phyloP scores from a whole-genome alignment of 768 basidiomycete species.

The Boletus rex-veris region DNA sequence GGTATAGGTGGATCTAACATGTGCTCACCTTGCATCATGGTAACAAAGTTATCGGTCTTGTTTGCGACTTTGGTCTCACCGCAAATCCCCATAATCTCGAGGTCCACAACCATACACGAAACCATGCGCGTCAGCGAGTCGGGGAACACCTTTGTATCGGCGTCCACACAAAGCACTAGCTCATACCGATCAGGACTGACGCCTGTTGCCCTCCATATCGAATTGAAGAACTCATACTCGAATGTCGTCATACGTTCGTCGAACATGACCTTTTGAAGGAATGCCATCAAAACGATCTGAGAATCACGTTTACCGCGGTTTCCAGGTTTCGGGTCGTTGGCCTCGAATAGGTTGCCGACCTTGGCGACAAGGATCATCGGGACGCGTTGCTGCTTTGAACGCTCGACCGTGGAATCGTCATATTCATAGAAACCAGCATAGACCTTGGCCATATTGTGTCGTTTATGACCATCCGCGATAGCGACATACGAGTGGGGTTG shows the following conservation, averaged over 20 bases:
- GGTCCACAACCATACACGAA: slow-evolving; percentile 93
- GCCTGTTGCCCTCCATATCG: slow-evolving; percentile 92
- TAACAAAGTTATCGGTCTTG: slow-evolving; percentile 97
- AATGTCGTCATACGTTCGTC: slow-evolving; percentile 99
- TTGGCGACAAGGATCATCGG: slow-evolving; percentile 97
- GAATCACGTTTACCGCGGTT: slow-evolving; percentile 99
- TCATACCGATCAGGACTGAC: slow-evolving; percentile 96
- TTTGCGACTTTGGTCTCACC: slow-evolving; percentile 99
- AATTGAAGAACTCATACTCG: slow-evolving; percentile 99
- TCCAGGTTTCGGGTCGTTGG: slow-evolving; percentile 88
- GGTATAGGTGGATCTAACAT: neutral
- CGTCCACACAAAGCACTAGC: slow-evolving; percentile 92
- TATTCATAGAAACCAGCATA: slow-evolving; percentile 98
- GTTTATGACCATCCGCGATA: slow-evolving; percentile 99
- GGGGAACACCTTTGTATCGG: slow-evolving; percentile 98
- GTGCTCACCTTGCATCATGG: slow-evolving; percentile 96
- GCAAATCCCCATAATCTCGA: slow-evolving; percentile 98
- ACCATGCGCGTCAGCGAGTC: slow-evolving; percentile 96
- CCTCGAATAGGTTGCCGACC: slow-evolving; percentile 88
- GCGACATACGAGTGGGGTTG: slow-evolving; percentile 96
- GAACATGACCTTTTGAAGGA: slow-evolving; percentile 99
- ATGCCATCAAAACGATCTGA: slow-evolving; percentile 96
- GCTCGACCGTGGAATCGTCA: slow-evolving; percentile 84
- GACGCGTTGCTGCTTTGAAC: slow-evolving; percentile 92
- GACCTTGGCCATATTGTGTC: slow-evolving; percentile 99